phyloP scores from a whole-genome alignment of 805 yeast species.

The Yamadazyma scolyti region DNA sequence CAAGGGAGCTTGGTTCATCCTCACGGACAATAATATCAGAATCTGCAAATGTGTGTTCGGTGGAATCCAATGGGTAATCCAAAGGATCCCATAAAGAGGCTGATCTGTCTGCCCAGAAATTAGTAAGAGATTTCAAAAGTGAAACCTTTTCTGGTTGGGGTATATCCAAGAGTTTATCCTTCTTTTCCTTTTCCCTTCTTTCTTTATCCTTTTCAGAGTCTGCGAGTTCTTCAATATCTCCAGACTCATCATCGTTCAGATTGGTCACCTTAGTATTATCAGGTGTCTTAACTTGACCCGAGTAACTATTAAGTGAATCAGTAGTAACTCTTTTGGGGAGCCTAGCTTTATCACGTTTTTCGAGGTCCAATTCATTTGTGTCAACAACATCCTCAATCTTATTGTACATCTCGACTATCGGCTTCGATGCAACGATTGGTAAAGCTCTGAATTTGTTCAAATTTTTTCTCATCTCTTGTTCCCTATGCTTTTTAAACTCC shows the following conservation, averaged over 20 bases:
- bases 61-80: slow-evolving; percentile 71
- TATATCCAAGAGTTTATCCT: slow-evolving; percentile 10
- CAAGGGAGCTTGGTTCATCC: slow-evolving; percentile 92
- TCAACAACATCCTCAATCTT: slow-evolving; percentile 86
- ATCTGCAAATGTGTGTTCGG: slow-evolving; percentile 91
- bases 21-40: slow-evolving; percentile 92
- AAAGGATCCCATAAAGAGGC: slow-evolving; percentile 94
- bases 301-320: slow-evolving; percentile 8
- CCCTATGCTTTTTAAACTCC: slow-evolving; percentile 87
- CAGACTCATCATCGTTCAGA: not conserved
- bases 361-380: slow-evolving; percentile 19
- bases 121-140: slow-evolving; percentile 75
- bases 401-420: slow-evolving; percentile 87
- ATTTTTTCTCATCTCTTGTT: slow-evolving; percentile 61
- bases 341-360: slow-evolving; percentile 6
- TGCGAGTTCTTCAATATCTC: slow-evolving; percentile 1
- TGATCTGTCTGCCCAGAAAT: slow-evolving; percentile 97
- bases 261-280: not conserved
- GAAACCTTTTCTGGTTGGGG: slow-evolving; percentile 66
- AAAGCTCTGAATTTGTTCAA: slow-evolving; percentile 62
- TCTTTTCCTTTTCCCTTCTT: slow-evolving; percentile 2
- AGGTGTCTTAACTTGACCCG: slow-evolving; percentile 1
- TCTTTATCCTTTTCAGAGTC: slow-evolving; percentile 2
- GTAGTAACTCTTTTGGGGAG: slow-evolving; percentile 5
- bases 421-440: slow-evolving; percentile 72